Percentiles rank a stretch among this genome's conserved stretches.
Evolutionary conservation across 139 green algal species (phyloP).

Genomic region (Marvania coccoides): DNA sequence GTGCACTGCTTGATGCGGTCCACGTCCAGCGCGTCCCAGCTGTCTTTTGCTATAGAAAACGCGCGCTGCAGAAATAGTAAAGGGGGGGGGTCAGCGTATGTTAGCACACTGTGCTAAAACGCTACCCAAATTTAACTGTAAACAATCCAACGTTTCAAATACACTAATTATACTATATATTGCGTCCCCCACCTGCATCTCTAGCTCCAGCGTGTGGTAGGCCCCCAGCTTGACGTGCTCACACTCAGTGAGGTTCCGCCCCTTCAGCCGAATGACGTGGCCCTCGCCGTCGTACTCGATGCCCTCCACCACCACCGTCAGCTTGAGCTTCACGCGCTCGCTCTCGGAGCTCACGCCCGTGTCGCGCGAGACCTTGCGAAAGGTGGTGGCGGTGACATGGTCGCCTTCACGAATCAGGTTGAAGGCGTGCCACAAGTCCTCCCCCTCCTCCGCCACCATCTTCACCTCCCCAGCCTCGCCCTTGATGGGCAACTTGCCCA

Average conservation of each 20-base stretch:
- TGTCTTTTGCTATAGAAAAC: slow-evolving; percentile 75
- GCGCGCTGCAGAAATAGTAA: slow-evolving; percentile 55
- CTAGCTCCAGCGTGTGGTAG: slow-evolving; percentile 93
- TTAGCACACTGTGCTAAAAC: no score
- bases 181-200: no score
- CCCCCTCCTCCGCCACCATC: slow-evolving; percentile 73
- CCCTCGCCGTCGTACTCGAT: slow-evolving; percentile 83
- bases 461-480: slow-evolving; percentile 58
- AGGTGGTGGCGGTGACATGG: slow-evolving; percentile 42
- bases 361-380: slow-evolving; percentile 39
- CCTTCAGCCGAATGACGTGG: slow-evolving; percentile 27
- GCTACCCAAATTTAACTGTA: no score
- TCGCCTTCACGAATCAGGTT: slow-evolving; percentile 79
- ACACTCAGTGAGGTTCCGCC: slow-evolving; percentile 64
- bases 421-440: slow-evolving; percentile 93
- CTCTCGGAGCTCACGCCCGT: slow-evolving; percentile 48
- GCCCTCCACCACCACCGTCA: slow-evolving; percentile 65
- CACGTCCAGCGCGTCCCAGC: slow-evolving; percentile 81
- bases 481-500: slow-evolving; percentile 42
- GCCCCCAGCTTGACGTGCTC: slow-evolving; percentile 90
- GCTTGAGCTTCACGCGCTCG: slow-evolving; percentile 74
- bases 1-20: slow-evolving; percentile 58
- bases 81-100: no score
- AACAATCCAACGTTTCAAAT: no score
- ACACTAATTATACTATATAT: no score